phyloP scores from a whole-genome alignment of 305 asterid genomes.

The Fraxinus floribunda region DNA sequence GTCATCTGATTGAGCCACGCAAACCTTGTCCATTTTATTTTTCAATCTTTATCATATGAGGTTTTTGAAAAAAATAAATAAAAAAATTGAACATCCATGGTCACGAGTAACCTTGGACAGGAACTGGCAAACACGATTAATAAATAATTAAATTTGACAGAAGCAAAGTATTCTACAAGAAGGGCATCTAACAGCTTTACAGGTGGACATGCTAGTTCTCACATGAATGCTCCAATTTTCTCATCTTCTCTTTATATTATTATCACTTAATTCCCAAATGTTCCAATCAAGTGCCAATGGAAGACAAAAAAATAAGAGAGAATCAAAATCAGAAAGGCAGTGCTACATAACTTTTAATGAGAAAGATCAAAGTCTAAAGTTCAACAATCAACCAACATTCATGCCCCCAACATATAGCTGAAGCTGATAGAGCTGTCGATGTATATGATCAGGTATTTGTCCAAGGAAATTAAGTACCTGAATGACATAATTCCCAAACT shows the following conservation, averaged over 20 bases:
- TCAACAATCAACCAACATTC: background rate
- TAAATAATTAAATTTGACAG: background rate
- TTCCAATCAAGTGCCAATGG: background rate
- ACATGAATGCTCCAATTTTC: background rate
- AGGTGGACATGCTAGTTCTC: background rate
- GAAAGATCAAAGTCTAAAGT: background rate
- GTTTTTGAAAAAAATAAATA: background rate
- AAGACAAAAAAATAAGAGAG: background rate
- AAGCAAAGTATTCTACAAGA: background rate
- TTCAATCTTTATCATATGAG: background rate
- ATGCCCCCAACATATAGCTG: background rate
- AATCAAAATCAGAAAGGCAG: background rate
- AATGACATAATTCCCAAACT: constrained; percentile 74
- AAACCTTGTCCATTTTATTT: background rate
- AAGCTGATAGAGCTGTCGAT: background rate
- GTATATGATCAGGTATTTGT: background rate
- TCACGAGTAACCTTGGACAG: background rate
- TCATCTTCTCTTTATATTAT: background rate
- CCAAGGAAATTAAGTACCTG: constrained; percentile 43
- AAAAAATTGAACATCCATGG: background rate
- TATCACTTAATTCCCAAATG: background rate
- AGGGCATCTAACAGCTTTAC: background rate
- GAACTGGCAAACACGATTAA: background rate
- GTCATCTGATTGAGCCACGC: background rate
- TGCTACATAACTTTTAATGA: background rate